Evolutionary conservation across 768 basidiomycete species (phyloP).

Genomic region (Tulasnella sp.): DNA sequence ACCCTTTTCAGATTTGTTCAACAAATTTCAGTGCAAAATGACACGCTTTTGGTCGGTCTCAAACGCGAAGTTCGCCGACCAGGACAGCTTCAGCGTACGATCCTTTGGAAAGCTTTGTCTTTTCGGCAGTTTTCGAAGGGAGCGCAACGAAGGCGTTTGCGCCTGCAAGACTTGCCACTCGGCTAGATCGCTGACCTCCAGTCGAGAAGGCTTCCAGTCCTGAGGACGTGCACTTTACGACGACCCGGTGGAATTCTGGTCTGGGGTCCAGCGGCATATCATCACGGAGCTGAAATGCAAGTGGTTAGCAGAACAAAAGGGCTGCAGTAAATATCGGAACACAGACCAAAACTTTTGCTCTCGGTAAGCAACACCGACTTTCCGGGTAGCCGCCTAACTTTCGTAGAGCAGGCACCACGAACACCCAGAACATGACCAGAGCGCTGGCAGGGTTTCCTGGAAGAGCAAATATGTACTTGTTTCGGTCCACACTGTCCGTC

Average conservation of each 20-base stretch:
- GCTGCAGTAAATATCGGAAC: not conserved
- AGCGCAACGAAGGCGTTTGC: constrained; percentile 73
- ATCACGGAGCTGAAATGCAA: constrained; percentile 26
- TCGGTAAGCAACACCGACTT: constrained; percentile 48
- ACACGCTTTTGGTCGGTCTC: not conserved
- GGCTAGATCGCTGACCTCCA: constrained; percentile 78
- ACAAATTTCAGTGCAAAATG: not conserved
- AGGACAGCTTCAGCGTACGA: constrained; percentile 52
- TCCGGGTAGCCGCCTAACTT: constrained; percentile 60
- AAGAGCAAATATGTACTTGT: constrained; percentile 70
- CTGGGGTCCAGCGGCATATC: constrained; percentile 63
- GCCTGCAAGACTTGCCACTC: constrained; percentile 68
- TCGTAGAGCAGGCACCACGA: constrained; percentile 74
- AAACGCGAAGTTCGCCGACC: constrained; percentile 48
- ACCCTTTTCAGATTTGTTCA: not conserved
- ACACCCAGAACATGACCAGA: constrained; percentile 75
- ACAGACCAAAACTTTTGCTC: constrained; percentile 53
- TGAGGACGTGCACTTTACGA: constrained; percentile 40
- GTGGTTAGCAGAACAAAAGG: not conserved
- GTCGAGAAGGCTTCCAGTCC: constrained; percentile 67
- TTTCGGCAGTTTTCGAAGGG: constrained; percentile 38
- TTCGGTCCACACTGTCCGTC: constrained; percentile 27
- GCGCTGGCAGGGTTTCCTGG: constrained; percentile 88
- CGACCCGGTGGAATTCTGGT: constrained; percentile 75
- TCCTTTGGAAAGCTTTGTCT: constrained; percentile 45